Evolutionary conservation across 495 filamentous ascomycete genomes (phyloP).

Genomic region (Penicillium robsamsonii): DNA sequence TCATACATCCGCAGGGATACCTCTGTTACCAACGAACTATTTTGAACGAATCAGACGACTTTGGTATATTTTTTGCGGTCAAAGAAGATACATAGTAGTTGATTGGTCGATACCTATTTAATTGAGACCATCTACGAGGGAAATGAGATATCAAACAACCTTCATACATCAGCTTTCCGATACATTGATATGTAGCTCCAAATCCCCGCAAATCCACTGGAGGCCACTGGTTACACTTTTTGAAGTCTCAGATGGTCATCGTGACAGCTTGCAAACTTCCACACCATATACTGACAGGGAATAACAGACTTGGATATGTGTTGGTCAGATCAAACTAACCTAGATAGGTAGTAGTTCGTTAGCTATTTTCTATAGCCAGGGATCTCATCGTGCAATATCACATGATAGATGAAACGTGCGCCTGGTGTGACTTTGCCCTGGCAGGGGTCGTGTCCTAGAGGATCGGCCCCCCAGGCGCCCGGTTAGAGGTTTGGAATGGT

Average conservation of each 20-base stretch:
- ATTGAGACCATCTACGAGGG: not conserved
- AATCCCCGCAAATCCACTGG: not conserved
- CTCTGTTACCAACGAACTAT: slow-evolving; percentile 8
- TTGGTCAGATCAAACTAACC: not conserved
- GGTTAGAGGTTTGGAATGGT: slow-evolving; percentile 13
- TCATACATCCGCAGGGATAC: slow-evolving; percentile 23
- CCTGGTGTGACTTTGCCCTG: slow-evolving; percentile 19
- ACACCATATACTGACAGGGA: not conserved
- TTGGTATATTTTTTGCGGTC: not conserved
- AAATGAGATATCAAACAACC: not conserved
- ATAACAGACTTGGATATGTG: not conserved
- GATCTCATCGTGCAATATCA: slow-evolving; percentile 18
- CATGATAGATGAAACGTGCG: slow-evolving; percentile 31
- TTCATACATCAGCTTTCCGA: not conserved
- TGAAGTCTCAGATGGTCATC: not conserved
- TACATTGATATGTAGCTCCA: slow-evolving; percentile 1
- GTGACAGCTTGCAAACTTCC: not conserved
- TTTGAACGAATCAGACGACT: slow-evolving; percentile 15
- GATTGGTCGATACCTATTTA: not conserved
- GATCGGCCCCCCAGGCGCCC: slow-evolving; percentile 17
- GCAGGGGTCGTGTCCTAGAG: slow-evolving; percentile 12
- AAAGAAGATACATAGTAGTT: not conserved
- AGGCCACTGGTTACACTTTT: not conserved
- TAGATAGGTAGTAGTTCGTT: not conserved
- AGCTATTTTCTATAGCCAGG: not conserved